Base-by-base conservation (phyloP, 352 stramenopile genomes). In the Pythium myriotylum region DNA sequence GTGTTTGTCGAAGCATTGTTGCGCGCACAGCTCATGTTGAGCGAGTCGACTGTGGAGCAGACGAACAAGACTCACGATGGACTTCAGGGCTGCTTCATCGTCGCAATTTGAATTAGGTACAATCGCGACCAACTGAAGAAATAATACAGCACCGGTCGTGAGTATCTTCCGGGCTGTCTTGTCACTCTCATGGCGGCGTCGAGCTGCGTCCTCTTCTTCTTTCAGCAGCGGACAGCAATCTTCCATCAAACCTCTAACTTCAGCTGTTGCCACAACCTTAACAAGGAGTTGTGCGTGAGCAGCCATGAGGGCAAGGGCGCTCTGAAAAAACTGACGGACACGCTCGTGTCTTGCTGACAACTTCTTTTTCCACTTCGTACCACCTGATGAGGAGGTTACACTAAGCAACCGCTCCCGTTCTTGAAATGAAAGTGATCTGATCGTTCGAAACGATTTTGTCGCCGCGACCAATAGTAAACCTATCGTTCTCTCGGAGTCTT, bases 181-280 rank as follows among this genome's bases (percentile, higher is more conserved):
- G 23, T 73, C 68, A 12, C 41, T 51, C 46, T 84, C 77, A 20
- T 64, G 76, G n/a, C 64, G 72, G 13, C 65, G 57, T 3, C 79
- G 45, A n/a, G 32, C 40, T 26, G 50, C 71, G 6, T 80, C 72
- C 54, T 90, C 80, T 65, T 90, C 82, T 43, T 92, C 78, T 52
- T 92, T 92, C 60, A 92, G 79, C 49, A 92, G 54, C 17, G 49
- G 62, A 16, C 74, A 79, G 49, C 78, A 88, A 23, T 43, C 37
- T 35, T 60, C 54, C 54, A 68, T 59, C 12, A 68, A 32, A 3
- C 10, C 22, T 14, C 26, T 45, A 2, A 47, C 37, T n/a, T 62
- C 17, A 0, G 46, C 14, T 10, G 16, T 13, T 23, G 54, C 35
- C 26, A 62, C 2, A 33, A 37, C n/a, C 1, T 14, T 39, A 4